Evolutionary conservation across 2,329 filamentous ascomycete genomes (phyloP), one percentile per base, ranked within the genome.

Genomic region (Ceratocystis alfenasii): DNA sequence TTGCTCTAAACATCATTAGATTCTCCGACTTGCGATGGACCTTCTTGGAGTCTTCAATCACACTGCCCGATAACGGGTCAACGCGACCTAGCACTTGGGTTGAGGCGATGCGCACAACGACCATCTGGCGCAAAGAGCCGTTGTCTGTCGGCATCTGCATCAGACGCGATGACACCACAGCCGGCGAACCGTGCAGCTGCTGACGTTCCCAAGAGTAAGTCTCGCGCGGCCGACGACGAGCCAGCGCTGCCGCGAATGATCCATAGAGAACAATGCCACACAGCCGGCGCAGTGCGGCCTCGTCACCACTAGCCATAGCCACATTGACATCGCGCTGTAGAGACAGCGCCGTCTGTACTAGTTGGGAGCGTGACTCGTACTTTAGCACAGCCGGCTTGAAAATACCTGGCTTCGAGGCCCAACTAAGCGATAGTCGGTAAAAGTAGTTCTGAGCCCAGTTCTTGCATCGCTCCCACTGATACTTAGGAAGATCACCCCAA

Each of bases 241-340:
- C 79, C 69, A 89, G 78, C 65, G 81, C 78, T 7, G 76, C 73
- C n/a, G 74, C 71, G 69, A 89, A 79, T 62, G 78, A 78, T 57
- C 76, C 72, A 69, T 76, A 77, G 57, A 88, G 77, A 28, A 79
- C 78, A 41, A 77, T 74, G 25, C 79, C 74, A 75, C 86, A 88
- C 60, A 87, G 74, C 33, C 74, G 73, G 59, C 78, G 74, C 30
- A 88, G 75, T 4, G 78, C 75, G 1, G 71, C 69, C 69, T 76
- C 75, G 75, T 87, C 82, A 67, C 83, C 84, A 1, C 75, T 74
- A 5, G 87, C 86, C 62, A 87, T 80, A 3, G 82, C 82, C 67
- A 79, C 78, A 70, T 84, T 83, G 78, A 89, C 82, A 69, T 81
- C 75, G 64, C 76, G 75, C 73, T 89, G 85, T 71, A 88, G 76